phyloP scores from a whole-genome alignment of 148 eudicot species.

The Rhododendron henanense region DNA sequence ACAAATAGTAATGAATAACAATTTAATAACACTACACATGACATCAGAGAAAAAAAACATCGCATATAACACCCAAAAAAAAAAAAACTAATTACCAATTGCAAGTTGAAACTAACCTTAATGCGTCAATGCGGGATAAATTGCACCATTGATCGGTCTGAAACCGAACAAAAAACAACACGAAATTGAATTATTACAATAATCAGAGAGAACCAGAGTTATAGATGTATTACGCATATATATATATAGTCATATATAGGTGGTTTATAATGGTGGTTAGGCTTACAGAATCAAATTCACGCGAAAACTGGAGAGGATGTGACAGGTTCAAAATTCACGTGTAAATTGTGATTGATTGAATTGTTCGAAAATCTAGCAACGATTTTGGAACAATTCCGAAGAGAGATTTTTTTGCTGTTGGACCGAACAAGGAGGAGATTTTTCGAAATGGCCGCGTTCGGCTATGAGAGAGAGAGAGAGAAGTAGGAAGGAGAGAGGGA shows the following conservation, averaged over 20 bases:
- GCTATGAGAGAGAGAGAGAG: background rate
- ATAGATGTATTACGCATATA: background rate
- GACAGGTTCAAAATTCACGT: conserved; percentile 11
- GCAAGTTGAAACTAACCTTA: conserved; percentile 3
- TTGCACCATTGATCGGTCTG: background rate
- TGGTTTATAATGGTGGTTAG: background rate
- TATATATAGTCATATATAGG: background rate
- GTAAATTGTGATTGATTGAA: conserved; percentile 5
- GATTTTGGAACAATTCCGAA: conserved; percentile 12
- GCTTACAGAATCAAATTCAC: background rate
- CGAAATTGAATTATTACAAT: background rate
- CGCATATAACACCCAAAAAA: background rate
- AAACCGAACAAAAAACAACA: background rate
- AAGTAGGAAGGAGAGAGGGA: background rate
- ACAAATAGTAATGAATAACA: background rate
- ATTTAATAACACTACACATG: background rate
- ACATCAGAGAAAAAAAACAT: background rate
- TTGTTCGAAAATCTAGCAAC: conserved; percentile 17
- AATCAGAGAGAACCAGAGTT: background rate
- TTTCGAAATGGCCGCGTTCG: conserved; percentile 12
- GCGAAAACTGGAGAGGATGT: background rate
- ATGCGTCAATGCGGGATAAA: background rate
- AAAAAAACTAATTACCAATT: background rate
- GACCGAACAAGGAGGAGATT: conserved; percentile 14
- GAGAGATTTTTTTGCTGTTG: background rate